Evolutionary conservation across 495 filamentous ascomycete species (phyloP).

Genomic region (Penicillium nucicola): DNA sequence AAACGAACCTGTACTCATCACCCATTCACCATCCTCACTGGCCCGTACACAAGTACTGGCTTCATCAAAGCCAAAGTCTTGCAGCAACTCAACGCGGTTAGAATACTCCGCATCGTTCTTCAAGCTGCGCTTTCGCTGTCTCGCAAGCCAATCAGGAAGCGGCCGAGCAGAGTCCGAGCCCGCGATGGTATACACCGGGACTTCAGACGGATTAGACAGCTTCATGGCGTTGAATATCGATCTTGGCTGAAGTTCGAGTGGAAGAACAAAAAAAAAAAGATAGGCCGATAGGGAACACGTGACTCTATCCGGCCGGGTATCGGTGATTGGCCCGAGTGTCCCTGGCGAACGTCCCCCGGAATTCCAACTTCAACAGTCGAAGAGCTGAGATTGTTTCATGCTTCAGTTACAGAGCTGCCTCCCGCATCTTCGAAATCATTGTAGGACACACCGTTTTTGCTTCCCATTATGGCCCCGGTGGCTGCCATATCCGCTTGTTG

Average conservation of each 20-base stretch:
- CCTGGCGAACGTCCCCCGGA: slow-evolving; percentile 27
- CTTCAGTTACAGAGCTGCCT: background rate
- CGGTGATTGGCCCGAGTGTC: slow-evolving; percentile 25
- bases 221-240: slow-evolving; percentile 59
- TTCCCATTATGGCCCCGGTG: slow-evolving; percentile 20
- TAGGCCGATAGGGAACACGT: slow-evolving; percentile 41
- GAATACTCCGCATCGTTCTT: slow-evolving; percentile 92
- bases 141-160: slow-evolving; percentile 91
- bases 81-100: slow-evolving; percentile 89
- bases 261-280: slow-evolving; percentile 45
- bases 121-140: slow-evolving; percentile 86
- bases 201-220: slow-evolving; percentile 79
- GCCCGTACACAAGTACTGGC: slow-evolving; percentile 89
- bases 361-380: slow-evolving; percentile 12
- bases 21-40: slow-evolving; percentile 96
- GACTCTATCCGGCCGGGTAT: slow-evolving; percentile 15
- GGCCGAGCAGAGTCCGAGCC: slow-evolving; percentile 87
- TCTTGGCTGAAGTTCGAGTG: no score
- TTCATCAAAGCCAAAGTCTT: slow-evolving; percentile 98
- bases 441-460: no score
- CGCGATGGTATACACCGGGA: slow-evolving; percentile 95
- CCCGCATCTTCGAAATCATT: no score
- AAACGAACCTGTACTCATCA: slow-evolving; percentile 85
- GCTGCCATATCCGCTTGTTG: slow-evolving; percentile 18
- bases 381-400: background rate